These are phyloP conservation scores for Naegleria lovaniensis DNA, from an alignment of 208 protist genomes.

Conservation along the genomic window DNA sequence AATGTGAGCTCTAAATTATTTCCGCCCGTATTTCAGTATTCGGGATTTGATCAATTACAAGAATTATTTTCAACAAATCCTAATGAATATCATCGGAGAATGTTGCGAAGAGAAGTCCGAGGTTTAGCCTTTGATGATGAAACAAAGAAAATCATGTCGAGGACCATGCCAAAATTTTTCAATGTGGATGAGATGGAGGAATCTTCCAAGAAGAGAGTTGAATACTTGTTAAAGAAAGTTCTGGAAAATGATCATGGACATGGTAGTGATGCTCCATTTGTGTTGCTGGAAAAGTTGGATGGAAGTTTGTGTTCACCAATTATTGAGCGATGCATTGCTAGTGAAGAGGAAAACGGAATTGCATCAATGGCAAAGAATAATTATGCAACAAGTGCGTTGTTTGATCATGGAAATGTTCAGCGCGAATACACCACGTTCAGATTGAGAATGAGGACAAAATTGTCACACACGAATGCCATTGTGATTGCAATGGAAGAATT, in stretches of 20 bases:
- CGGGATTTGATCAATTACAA: neutral
- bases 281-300: conserved; percentile 14
- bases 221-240: neutral
- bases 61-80: neutral
- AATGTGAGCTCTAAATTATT: neutral
- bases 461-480: neutral
- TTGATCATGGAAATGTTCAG: neutral
- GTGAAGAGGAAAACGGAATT: neutral
- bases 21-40: neutral
- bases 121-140: conserved; percentile 18
- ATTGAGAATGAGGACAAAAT: conserved; percentile 12
- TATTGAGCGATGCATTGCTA: neutral
- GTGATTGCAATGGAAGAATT: neutral
- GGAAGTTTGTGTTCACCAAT: conserved; percentile 4
- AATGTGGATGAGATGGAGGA: neutral
- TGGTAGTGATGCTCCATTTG: neutral
- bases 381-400: neutral
- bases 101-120: conserved; percentile 23
- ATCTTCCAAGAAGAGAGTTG: neutral
- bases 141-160: neutral
- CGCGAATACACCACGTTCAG: neutral
- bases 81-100: neutral
- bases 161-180: conserved; percentile 15
- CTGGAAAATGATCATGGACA: neutral
- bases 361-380: neutral